These are phyloP conservation scores for Asterionellopsis glacialis DNA, from an alignment of 108 stramenopile species.

Conservation along the genomic window DNA sequence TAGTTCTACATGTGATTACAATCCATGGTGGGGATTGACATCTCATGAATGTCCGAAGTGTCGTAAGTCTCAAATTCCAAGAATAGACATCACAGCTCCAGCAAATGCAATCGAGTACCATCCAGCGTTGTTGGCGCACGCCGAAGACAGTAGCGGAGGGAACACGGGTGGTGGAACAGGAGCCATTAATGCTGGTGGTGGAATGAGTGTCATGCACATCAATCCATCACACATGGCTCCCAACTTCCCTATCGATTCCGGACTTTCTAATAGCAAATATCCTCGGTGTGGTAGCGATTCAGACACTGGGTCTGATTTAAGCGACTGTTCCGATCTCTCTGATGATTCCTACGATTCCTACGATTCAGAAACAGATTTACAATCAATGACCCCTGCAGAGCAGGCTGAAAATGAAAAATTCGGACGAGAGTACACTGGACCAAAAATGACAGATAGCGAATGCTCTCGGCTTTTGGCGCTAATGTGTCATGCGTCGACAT, in stretches of 20 bases:
- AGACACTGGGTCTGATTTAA: conserved; percentile 62
- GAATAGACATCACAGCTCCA: conserved; percentile 78
- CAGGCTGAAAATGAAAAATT: conserved; percentile 69
- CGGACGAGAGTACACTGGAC: conserved; percentile 71
- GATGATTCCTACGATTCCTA: conserved; percentile 49
- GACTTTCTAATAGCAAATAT: background rate
- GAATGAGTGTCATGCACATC: background rate
- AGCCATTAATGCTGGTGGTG: conserved; percentile 7
- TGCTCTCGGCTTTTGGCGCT: conserved; percentile 62
- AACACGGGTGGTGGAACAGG: background rate
- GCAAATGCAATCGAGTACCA: conserved; percentile 87
- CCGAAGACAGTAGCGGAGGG: conserved; percentile 44
- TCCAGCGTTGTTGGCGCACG: conserved; percentile 81
- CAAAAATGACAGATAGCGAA: conserved; percentile 53
- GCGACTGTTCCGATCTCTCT: conserved; percentile 41
- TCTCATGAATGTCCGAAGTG: conserved; percentile 86
- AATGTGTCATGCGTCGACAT: conserved; percentile 76
- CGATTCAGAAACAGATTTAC: conserved; percentile 38
- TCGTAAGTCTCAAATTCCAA: conserved; percentile 76
- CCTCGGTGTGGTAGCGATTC: conserved; percentile 6
- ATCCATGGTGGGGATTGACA: conserved; percentile 84
- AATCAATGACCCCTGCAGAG: conserved; percentile 54
- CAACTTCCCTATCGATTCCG: background rate
- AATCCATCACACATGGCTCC: conserved; percentile 10
- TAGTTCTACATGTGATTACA: conserved; percentile 56